Conservation (phyloP, 805 yeast species). For the Kuraishia floccosa region DNA sequence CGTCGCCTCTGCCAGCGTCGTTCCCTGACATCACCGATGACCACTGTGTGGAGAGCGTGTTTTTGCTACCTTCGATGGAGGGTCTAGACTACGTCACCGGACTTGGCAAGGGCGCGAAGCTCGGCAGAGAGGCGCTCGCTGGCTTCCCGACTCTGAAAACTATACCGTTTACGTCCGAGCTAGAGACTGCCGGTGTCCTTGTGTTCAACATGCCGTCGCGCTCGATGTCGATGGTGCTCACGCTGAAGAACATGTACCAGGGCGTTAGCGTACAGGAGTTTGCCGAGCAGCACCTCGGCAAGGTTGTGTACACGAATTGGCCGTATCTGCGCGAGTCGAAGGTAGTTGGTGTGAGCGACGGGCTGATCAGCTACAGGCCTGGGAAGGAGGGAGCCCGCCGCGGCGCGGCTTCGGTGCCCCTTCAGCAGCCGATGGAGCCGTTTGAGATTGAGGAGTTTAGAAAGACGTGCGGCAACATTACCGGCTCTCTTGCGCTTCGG, state of each 20-base stretch:
- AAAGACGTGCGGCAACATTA: constrained; percentile 25
- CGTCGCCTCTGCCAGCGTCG: constrained; percentile 66
- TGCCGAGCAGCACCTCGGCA: constrained; percentile 49
- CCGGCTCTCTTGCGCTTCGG: constrained; percentile 29
- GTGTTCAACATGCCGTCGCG: constrained; percentile 82
- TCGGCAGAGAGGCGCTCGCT: constrained; percentile 65
- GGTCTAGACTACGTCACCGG: constrained; percentile 35
- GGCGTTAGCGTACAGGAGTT: constrained; percentile 52
- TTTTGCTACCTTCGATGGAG: constrained; percentile 36
- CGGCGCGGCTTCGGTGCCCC: constrained; percentile 8
- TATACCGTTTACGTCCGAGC: constrained; percentile 43
- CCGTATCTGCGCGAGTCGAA: constrained; percentile 83
- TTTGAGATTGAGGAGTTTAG: constrained; percentile 37
- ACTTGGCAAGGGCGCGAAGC: constrained; percentile 46
- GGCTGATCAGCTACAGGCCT: constrained; percentile 25
- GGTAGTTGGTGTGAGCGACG: constrained; percentile 52
- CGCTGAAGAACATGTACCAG: constrained; percentile 40
- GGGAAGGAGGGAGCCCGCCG: constrained; percentile 12
- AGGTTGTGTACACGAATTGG: constrained; percentile 70
- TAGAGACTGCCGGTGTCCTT: constrained; percentile 51
- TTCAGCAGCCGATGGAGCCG: constrained; percentile 28
- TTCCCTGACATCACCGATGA: constrained; percentile 73
- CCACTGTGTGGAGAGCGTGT: constrained; percentile 60
- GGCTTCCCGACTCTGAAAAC: constrained; percentile 85
- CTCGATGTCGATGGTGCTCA: constrained; percentile 69